Evolutionary conservation across 768 basidiomycete genomes (phyloP).

Genomic region (Rhizopogon vulgaris): DNA sequence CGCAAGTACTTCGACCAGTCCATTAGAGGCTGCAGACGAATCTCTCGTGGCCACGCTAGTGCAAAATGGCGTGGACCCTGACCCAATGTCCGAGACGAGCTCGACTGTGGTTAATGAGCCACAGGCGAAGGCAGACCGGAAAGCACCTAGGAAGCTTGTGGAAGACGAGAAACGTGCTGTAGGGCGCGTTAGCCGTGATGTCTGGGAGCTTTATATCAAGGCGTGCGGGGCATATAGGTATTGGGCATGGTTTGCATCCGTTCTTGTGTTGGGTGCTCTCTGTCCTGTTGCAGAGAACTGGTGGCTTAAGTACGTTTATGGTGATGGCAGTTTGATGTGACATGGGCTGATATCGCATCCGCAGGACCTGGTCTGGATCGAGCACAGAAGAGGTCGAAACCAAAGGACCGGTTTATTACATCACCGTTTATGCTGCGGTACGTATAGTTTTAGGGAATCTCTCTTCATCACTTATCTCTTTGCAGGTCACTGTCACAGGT

Average conservation of each 20-base stretch:
- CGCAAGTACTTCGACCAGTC: conserved; percentile 5
- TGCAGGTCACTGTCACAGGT: conserved; percentile 30
- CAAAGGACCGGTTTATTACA: conserved; percentile 41
- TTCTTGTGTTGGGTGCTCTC: conserved; percentile 51
- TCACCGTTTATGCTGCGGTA: conserved; percentile 61
- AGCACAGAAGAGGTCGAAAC: conserved; percentile 32
- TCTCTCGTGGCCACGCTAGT: conserved; percentile 15
- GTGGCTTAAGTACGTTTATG: conserved; percentile 48
- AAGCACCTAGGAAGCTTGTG: conserved; percentile 71
- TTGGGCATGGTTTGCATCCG: conserved; percentile 51
- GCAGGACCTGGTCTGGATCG: conserved; percentile 53
- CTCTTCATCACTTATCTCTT: conserved; percentile 18
- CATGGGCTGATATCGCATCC: conserved; percentile 16
- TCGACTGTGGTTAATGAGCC: conserved; percentile 36
- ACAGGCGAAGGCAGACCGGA: conserved; percentile 32
- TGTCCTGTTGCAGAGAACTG: conserved; percentile 68
- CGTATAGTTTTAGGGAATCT: conserved; percentile 12
- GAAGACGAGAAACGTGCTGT: conserved; percentile 81
- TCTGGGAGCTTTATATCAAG: conserved; percentile 57
- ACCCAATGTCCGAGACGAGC: conserved; percentile 33
- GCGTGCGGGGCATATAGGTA: conserved; percentile 45
- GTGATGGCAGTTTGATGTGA: conserved; percentile 4
- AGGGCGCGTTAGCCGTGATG: conserved; percentile 58
- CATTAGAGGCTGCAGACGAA: conserved; percentile 6
- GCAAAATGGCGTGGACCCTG: conserved; percentile 7